Evolutionary conservation across 2,329 filamentous ascomycete genomes (phyloP).

Genomic region (Mycogone perniciosa): DNA sequence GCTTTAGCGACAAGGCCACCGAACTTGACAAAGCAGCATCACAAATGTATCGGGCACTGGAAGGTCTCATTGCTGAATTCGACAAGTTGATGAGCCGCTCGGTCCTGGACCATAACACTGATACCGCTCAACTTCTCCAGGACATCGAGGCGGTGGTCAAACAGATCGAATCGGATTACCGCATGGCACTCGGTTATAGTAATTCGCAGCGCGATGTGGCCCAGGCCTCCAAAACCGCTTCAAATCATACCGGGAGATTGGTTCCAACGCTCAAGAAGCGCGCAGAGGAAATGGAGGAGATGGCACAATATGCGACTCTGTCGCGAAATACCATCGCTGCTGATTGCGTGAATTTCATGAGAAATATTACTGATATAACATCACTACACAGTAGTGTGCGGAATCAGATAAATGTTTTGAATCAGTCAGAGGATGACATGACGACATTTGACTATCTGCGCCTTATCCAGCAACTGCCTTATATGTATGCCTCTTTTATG

Average conservation of each 20-base stretch:
- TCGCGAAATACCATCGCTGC: conserved; percentile 62
- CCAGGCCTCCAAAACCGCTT: conserved; percentile 58
- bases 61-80: conserved; percentile 56
- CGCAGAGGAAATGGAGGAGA: conserved; percentile 54
- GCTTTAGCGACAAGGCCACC: conserved; percentile 53
- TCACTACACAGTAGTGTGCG: conserved; percentile 67
- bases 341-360: conserved; percentile 69
- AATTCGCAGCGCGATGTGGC: conserved; percentile 55
- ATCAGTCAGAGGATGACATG: conserved; percentile 67
- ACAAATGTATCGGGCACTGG: conserved; percentile 55
- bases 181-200: conserved; percentile 64
- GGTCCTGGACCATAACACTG: conserved; percentile 51
- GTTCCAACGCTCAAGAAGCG: conserved; percentile 53
- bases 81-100: conserved; percentile 52
- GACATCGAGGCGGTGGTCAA: conserved; percentile 82
- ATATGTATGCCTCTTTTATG: conserved; percentile 83
- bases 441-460: conserved; percentile 76
- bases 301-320: conserved; percentile 53
- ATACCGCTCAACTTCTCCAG: conserved; percentile 63
- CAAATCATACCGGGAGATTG: conserved; percentile 56
- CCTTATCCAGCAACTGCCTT: conserved; percentile 74
- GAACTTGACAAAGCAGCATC: conserved; percentile 56
- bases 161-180: conserved; percentile 82
- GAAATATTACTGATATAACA: conserved; percentile 73
- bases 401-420: conserved; percentile 62